Conservation (phyloP, 768 basidiomycete species). For the Erythrobasidium yunnanense region DNA sequence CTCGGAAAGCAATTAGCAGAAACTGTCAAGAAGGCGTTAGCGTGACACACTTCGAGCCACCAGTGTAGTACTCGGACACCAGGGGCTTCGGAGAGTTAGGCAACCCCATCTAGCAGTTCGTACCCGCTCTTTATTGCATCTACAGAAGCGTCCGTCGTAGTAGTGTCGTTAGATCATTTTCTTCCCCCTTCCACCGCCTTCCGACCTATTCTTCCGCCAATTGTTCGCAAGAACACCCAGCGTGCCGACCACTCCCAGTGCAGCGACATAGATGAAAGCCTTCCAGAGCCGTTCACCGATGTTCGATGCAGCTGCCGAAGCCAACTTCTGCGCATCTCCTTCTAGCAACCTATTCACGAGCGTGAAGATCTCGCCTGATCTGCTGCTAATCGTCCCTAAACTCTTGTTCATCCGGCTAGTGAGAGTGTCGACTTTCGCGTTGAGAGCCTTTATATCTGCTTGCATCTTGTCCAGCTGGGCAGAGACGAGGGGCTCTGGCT, state of each 20-base stretch:
- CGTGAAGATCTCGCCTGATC: conserved; percentile 22
- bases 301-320: conserved; percentile 3
- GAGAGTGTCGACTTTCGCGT: neutral
- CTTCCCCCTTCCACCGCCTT: conserved; percentile 25
- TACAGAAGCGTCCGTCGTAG: neutral
- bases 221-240: neutral
- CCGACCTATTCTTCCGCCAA: conserved; percentile 13
- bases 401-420: conserved; percentile 10
- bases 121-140: too few relatives aligned
- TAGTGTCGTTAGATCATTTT: conserved; percentile 28
- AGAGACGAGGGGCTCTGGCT: neutral
- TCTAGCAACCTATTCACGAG: neutral
- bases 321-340: neutral
- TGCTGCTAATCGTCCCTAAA: neutral
- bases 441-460: conserved; percentile 5
- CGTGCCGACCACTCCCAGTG: neutral
- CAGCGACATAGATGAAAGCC: neutral
- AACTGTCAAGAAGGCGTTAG: conserved; percentile 7
- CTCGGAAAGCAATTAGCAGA: conserved; percentile 21
- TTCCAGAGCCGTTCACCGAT: neutral
- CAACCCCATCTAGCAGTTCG: too few relatives aligned
- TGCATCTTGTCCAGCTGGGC: conserved; percentile 10
- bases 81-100: neutral
- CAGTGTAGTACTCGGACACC: neutral
- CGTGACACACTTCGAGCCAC: neutral